Base-by-base conservation (phyloP, 768 basidiomycete species). In the Leccinum rimulosum region DNA sequence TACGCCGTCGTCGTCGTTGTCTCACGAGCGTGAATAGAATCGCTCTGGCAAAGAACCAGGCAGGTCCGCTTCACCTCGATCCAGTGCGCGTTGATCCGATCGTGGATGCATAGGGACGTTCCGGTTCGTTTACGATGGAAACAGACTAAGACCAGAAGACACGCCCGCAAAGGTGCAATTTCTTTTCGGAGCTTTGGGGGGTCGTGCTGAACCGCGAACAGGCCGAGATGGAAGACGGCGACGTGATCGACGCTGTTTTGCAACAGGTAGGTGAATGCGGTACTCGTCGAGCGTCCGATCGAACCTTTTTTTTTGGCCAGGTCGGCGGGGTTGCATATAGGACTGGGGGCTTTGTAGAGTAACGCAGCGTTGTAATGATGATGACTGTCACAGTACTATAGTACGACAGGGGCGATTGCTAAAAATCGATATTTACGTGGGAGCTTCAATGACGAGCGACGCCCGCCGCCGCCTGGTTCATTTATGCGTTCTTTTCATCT, bases 181-280 rank as follows among this genome's bases (percentile, higher is more conserved):
- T 3, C 7, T 36, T 58, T 48, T 59, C 47, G 35, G 48, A 1
- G 30, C 36, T 22, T 12, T 38, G 22, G 0, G 22, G 10, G 22
- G 30, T 22, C 49, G 10, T 35, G 43, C 49, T 68, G 48, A 50
- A 15, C 22, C 27, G 47, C 28, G 54, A 28, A 53, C 48, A 88
- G 84, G 61, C 78, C 14, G 77, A 70, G 0, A 83, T 88, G 80
- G 86, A 87, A 61, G 85, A 87, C 35, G 80, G 80, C 3, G 86
- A 88, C 64, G 73, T 79, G 58, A 81, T 88, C 52, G 87, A 88
- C 64, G 85, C 84, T 7, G 73, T 78, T 56, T 64, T 87, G 43
- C 76, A 80, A 60, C 85, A 87, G 76, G 84, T 83, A 57, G 33
- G 78, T 71, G 35, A 6, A 36, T 14, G 11, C 14, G 6, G 14